Base-by-base conservation (phyloP, 352 stramenopile genomes). In the Pythium angustatum region DNA sequence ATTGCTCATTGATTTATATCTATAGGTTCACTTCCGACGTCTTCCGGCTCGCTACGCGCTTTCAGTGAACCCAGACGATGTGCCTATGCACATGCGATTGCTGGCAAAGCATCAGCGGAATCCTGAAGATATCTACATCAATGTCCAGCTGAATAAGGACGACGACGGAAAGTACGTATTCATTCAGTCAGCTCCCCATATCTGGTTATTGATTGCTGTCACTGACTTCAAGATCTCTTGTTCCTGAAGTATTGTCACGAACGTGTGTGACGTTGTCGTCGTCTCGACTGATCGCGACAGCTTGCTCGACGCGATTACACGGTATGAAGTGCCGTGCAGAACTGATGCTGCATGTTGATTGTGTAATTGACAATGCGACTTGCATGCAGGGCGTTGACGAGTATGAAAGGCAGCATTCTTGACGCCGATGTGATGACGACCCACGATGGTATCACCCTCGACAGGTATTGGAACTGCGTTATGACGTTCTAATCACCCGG, bases 341-440 rank as follows among this genome's bases (percentile, higher is more conserved):
- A 34, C 30, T 27, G 27, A 30, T 26, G 5, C 4, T 44, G 14
- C n/a, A n/a, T 47, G 12, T 22, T 24, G 30, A 21, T 2, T n/a
- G 4, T 50, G 3, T 9, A 47, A 19, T 47, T 21, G 26, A 15
- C 7, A 14, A 47, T 47, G 40, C 10, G 27, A 45, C 22, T 36
- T 28, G 33, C 26, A 2, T 48, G 22, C 30, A 86, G 85, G 10
- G 86, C 73, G 0, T 69, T 94, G 27, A 93, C 86, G 19, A 81
- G 74, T 28, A 89, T 94, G 78, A 94, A 93, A 67, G 86, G 86
- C 24, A 93, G 87, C 40, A 95, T 95, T 66, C 63, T 92, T 61
- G 86, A 95, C 52, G 86, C 86, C 2, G 84, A 94, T 57, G 86
- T 94, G 26, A 94, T 94, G 86, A 94, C 86, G 3, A 94, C 86